These are phyloP conservation scores for Beauveria sp. DNA, from an alignment of 2,329 filamentous ascomycete genomes.

Conservation along the genomic window DNA sequence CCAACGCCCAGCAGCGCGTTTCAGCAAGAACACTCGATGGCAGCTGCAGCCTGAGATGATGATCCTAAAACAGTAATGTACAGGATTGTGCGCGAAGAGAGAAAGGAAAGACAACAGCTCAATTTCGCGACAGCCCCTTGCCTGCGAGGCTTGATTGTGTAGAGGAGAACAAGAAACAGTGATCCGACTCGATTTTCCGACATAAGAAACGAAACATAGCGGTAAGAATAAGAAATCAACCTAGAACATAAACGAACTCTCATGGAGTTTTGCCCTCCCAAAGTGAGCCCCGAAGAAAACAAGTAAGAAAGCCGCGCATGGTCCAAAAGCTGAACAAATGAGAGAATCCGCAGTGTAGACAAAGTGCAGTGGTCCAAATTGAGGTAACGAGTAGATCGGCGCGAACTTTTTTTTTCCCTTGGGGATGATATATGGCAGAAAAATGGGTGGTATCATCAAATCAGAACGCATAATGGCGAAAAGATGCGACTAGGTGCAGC, in stretches of 20 bases:
- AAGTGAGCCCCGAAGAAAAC: neutral
- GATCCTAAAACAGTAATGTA: slow-evolving; percentile 47
- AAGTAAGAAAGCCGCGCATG: neutral
- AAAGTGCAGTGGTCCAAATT: slow-evolving; percentile 18
- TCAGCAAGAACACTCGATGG: slow-evolving; percentile 27
- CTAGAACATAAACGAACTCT: neutral
- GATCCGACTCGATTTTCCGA: slow-evolving; percentile 4
- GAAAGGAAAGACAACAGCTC: slow-evolving; percentile 1
- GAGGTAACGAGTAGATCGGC: neutral
- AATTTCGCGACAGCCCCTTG: slow-evolving; percentile 5
- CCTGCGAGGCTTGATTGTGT: slow-evolving; percentile 7
- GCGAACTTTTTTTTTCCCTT: slow-evolving; percentile 12
- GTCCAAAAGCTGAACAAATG: neutral
- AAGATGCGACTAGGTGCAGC: slow-evolving; percentile 6
- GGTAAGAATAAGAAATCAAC: slow-evolving; percentile 1
- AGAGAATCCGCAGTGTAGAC: neutral
- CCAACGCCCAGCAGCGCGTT: slow-evolving; percentile 15
- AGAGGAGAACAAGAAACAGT: slow-evolving; percentile 1
- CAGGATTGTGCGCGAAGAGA: slow-evolving; percentile 33
- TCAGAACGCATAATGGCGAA: slow-evolving; percentile 11
- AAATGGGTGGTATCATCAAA: slow-evolving; percentile 13
- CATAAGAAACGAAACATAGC: slow-evolving; percentile 1
- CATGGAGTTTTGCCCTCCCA: neutral
- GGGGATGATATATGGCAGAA: slow-evolving; percentile 17
- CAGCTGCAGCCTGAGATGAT: slow-evolving; percentile 34